Conservation (phyloP, 208 protist species). For the Leishmania turanica region DNA sequence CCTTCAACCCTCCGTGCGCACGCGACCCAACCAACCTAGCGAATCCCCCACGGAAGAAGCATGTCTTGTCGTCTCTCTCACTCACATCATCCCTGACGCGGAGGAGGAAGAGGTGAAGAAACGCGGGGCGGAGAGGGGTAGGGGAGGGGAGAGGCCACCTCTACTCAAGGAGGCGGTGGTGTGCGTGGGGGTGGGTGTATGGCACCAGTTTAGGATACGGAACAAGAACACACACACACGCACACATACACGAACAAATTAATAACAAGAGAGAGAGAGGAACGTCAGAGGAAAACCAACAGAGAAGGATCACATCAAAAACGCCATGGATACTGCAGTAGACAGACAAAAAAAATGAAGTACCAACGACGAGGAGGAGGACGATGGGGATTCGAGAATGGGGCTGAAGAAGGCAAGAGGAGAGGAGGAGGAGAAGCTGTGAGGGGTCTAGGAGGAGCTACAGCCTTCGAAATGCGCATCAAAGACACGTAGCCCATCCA, state of each 20-base stretch:
- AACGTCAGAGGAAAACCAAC: neutral
- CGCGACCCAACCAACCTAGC: neutral
- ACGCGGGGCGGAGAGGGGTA: neutral
- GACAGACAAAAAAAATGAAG: neutral
- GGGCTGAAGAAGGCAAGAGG: neutral
- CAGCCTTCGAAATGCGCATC: neutral
- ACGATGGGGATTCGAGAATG: neutral
- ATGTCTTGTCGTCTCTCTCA: neutral
- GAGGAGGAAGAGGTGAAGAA: neutral
- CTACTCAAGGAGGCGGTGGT: neutral
- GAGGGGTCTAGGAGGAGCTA: neutral
- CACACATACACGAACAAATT: conserved; percentile 2
- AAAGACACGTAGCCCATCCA: neutral
- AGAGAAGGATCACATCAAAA: neutral
- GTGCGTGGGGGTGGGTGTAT: neutral
- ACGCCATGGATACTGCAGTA: neutral
- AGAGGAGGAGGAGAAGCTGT: neutral
- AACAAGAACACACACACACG: conserved; percentile 1
- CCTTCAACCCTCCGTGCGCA: neutral
- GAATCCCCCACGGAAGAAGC: neutral
- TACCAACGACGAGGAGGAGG: neutral
- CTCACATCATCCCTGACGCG: neutral
- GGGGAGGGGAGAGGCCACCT: neutral
- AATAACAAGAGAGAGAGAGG: neutral
- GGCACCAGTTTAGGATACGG: neutral